Evolutionary conservation across 1,284 basidiomycete genomes (phyloP).

Genomic region (Agroathelia rolfsii): DNA sequence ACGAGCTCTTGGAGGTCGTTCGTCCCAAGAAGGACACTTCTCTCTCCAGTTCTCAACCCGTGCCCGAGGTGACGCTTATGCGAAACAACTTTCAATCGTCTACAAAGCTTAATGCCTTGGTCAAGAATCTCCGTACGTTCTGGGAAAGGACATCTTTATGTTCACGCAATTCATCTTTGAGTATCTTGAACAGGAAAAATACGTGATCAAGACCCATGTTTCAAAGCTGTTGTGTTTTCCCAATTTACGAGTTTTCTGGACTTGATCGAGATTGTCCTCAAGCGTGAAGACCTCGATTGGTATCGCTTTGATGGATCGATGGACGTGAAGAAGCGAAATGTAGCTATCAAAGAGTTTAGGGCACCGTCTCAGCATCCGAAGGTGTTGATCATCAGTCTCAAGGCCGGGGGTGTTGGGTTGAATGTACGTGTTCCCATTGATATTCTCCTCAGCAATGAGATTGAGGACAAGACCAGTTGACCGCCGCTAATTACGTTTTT

Average conservation of each 20-base stretch:
- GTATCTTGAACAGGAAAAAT: slow-evolving; percentile 47
- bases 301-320: slow-evolving; percentile 92
- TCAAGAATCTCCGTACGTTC: slow-evolving; percentile 52
- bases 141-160: too few relatives aligned
- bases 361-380: slow-evolving; percentile 56
- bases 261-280: slow-evolving; percentile 69
- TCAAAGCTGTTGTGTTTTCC: slow-evolving; percentile 83
- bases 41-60: slow-evolving; percentile 28
- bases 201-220: slow-evolving; percentile 63
- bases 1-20: slow-evolving; percentile 57
- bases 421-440: slow-evolving; percentile 49
- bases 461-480: slow-evolving; percentile 39
- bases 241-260: slow-evolving; percentile 81
- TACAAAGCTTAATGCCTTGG: slow-evolving; percentile 76
- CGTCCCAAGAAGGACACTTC: slow-evolving; percentile 24
- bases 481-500: slow-evolving; percentile 75
- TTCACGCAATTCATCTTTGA: too few relatives aligned
- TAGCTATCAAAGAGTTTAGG: slow-evolving; percentile 71
- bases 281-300: slow-evolving; percentile 65
- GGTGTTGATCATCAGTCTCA: slow-evolving; percentile 82
- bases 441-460: slow-evolving; percentile 2
- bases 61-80: slow-evolving; percentile 47
- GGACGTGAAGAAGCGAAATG: slow-evolving; percentile 76
- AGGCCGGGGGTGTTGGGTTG: slow-evolving; percentile 89
- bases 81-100: slow-evolving; percentile 81